Evolutionary conservation across 352 stramenopile species (phyloP).

Genomic region (Phytophthora pinifolia): DNA sequence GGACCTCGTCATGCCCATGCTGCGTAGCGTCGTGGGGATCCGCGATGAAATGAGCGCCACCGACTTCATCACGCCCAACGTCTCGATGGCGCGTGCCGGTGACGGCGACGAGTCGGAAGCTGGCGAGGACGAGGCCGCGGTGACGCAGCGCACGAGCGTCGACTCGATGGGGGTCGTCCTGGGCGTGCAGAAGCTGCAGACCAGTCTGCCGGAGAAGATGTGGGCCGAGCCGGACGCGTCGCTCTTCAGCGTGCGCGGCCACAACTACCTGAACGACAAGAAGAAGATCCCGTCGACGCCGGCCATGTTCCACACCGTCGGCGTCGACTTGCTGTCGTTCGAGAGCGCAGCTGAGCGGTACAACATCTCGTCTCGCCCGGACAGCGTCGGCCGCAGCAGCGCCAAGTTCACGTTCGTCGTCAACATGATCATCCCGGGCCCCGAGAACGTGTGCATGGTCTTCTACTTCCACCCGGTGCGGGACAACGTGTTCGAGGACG

Average conservation of each 20-base stretch:
- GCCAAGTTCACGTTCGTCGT: conserved; percentile 89
- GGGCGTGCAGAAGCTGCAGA: conserved; percentile 69
- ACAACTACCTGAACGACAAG: conserved; percentile 90
- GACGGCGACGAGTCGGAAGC: conserved; percentile 15
- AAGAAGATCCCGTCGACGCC: conserved; percentile 82
- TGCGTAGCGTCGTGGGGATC: conserved; percentile 82
- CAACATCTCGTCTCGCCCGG: conserved; percentile 66
- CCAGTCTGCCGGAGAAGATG: conserved; percentile 77
- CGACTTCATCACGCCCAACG: conserved; percentile 87
- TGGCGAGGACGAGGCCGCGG: conserved; percentile 16
- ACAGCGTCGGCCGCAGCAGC: conserved; percentile 73
- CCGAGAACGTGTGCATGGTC: conserved; percentile 79
- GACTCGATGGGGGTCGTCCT: conserved; percentile 63
- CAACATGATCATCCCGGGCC: conserved; percentile 87
- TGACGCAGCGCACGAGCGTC: conserved; percentile 44
- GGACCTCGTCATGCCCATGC: conserved; percentile 83
- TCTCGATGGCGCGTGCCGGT: conserved; percentile 47
- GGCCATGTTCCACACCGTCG: conserved; percentile 79
- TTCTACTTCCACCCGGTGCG: conserved; percentile 86
- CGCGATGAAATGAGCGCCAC: conserved; percentile 81
- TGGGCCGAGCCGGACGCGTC: conserved; percentile 83
- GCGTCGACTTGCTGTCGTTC: conserved; percentile 83
- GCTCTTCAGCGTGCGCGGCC: conserved; percentile 80
- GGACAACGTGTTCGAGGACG: conserved; percentile 86
- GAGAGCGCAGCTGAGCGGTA: conserved; percentile 72